Conservation (phyloP, 148 eudicot genomes). For the Camellia lanceoleosa region DNA sequence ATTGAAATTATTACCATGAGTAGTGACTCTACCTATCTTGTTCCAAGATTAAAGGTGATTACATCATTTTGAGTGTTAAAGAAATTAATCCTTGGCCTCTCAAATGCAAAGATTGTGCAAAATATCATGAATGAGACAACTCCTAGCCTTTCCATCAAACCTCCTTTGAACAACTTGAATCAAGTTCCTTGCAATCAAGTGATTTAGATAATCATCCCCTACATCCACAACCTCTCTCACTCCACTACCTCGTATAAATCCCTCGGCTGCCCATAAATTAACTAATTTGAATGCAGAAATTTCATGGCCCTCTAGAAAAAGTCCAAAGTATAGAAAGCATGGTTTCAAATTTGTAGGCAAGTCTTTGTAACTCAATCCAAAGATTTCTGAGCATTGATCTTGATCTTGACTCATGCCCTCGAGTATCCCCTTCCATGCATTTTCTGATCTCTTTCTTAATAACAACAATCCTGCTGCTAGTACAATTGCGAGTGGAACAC, state of each 20-base stretch:
- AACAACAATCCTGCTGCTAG: background rate
- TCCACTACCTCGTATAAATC: background rate
- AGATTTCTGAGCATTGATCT: background rate
- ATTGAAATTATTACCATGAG: background rate
- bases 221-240: background rate
- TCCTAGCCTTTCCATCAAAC: constrained; percentile 4
- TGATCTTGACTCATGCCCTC: background rate
- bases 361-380: constrained; percentile 12
- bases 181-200: constrained; percentile 9
- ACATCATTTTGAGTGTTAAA: background rate
- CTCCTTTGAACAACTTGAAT: constrained; percentile 4
- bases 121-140: constrained; percentile 11
- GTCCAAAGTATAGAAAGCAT: background rate
- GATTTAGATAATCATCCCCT: background rate
- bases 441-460: background rate
- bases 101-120: background rate
- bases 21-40: constrained; percentile 2
- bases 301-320: too few species aligned
- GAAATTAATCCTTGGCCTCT: constrained; percentile 8
- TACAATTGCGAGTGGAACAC: constrained; percentile 16
- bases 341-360: constrained; percentile 2
- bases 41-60: background rate
- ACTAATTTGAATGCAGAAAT: background rate
- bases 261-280: background rate
- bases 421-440: background rate